These are phyloP conservation scores for Aspergillus pseudonomiae DNA, from an alignment of 2,329 filamentous ascomycete species.

Conservation along the genomic window DNA sequence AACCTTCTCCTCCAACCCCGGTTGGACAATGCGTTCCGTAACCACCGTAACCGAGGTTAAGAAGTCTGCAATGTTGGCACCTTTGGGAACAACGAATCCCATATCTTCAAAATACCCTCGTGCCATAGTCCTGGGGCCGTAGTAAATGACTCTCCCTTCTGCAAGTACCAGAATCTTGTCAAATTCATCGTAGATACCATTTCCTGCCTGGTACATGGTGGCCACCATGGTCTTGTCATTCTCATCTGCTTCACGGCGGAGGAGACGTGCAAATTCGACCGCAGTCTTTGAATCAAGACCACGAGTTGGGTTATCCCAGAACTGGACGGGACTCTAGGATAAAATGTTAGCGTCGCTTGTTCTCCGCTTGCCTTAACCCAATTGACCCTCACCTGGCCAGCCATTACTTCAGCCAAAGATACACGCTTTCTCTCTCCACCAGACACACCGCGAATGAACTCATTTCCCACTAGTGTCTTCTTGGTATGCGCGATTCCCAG, in stretches of 20 bases:
- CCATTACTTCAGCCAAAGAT: slow-evolving; percentile 62
- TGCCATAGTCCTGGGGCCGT: slow-evolving; percentile 61
- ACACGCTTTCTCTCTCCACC: slow-evolving; percentile 71
- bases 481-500: slow-evolving; percentile 53
- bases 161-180: slow-evolving; percentile 71
- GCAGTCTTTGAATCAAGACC: slow-evolving; percentile 68
- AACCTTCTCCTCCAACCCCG: slow-evolving; percentile 34
- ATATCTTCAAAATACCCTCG: slow-evolving; percentile 64
- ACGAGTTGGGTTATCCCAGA: slow-evolving; percentile 69
- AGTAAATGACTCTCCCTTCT: slow-evolving; percentile 65
- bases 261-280: slow-evolving; percentile 59
- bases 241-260: slow-evolving; percentile 64
- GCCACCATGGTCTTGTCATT: slow-evolving; percentile 62
- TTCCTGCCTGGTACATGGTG: slow-evolving; percentile 69
- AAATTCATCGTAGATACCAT: slow-evolving; percentile 69
- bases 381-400: slow-evolving; percentile 50
- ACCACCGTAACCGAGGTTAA: slow-evolving; percentile 65
- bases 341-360: background rate
- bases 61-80: slow-evolving; percentile 67
- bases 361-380: background rate
- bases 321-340: slow-evolving; percentile 54
- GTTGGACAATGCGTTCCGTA: slow-evolving; percentile 48
- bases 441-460: slow-evolving; percentile 66
- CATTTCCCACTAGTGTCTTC: slow-evolving; percentile 68
- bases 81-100: slow-evolving; percentile 64